Base-by-base conservation (phyloP, 2,329 filamentous ascomycete species). In the Amylocarpus encephaloides region DNA sequence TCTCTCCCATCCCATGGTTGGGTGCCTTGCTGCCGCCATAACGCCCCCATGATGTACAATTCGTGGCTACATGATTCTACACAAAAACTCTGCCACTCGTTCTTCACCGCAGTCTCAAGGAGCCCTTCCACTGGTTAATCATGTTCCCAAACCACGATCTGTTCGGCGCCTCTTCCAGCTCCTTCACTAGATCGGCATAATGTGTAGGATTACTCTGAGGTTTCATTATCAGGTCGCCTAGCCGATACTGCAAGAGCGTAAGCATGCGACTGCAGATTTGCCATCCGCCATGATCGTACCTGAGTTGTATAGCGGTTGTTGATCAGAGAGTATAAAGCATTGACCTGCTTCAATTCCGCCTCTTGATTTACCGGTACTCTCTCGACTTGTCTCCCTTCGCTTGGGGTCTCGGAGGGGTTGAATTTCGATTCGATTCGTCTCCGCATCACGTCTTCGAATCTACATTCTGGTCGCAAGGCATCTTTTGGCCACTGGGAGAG, bases 171-270 rank as follows among this genome's bases (percentile, higher is more conserved):
- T 78, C 78, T 33, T 85, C 78, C 19, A 86, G 73, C 64, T 86
- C 83, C 47, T 68, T 71, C 1, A 84, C 64, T 29, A 86, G 66
- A 56, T 83, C 77, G 16, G 70, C 65, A 61, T 83, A 86, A 64
- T 86, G 83, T 0, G 74, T 77, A 34, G 82, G 82, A 57, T 85
- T 80, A 60, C 79, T 82, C 63, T 73, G 74, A 12, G 83, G 82
- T 47, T 71, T 67, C 50, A 84, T 67, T 39, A 84, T 29, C 10
- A 19, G 22, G 6, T 42, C 7, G 6, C 39, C 22, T 26, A 48
- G 30, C 29, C 39, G 39, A 45, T 39, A 48, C 44, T 51, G 22
- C 9, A 22, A 26, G 16, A 36, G 18, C 34, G 18, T 46, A 34
- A 45, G 15, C 15, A 34, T 18, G 29, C n/a, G 11, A 16, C n/a